phyloP scores from a whole-genome alignment of 2,329 filamentous ascomycete genomes.

The Nemania sp. region DNA sequence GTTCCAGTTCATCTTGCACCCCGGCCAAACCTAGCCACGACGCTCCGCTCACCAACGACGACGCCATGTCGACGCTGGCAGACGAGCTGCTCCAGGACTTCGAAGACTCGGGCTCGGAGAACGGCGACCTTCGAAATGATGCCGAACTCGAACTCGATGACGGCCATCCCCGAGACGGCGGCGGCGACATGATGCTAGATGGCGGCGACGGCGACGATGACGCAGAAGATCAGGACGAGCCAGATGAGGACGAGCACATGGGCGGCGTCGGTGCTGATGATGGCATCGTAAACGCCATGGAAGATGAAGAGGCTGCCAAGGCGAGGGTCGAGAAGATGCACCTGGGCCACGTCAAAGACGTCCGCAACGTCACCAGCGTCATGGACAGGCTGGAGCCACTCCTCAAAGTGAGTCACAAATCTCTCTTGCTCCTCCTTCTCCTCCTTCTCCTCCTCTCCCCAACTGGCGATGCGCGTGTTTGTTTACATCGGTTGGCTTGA shows the following conservation, averaged over 20 bases:
- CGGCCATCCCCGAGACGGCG: conserved; percentile 45
- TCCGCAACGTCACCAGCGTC: conserved; percentile 76
- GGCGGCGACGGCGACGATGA: conserved; percentile 64
- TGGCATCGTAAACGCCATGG: conserved; percentile 55
- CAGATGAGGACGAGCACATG: conserved; percentile 62
- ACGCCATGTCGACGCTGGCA: conserved; percentile 81
- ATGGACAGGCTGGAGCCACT: conserved; percentile 83
- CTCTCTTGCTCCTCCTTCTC: conserved; percentile 20
- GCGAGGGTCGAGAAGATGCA: conserved; percentile 83
- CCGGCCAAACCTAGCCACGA: neutral
- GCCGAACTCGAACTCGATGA: conserved; percentile 50
- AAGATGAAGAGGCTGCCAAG: conserved; percentile 72
- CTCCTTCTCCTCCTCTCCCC: conserved; percentile 10
- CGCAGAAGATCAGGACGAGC: no score
- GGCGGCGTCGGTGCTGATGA: conserved; percentile 52
- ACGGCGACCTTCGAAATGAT: conserved; percentile 63
- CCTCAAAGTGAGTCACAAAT: conserved; percentile 69
- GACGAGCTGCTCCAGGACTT: conserved; percentile 94
- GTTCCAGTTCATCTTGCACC: neutral
- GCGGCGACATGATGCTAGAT: conserved; percentile 61
- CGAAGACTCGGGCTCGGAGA: conserved; percentile 81
- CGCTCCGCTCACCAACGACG: neutral
- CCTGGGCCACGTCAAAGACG: conserved; percentile 72
- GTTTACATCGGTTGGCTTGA: conserved; percentile 67
- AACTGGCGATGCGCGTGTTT: conserved; percentile 42